phyloP scores from a whole-genome alignment of 768 basidiomycete genomes.

The Xerocomus spinulosus region DNA sequence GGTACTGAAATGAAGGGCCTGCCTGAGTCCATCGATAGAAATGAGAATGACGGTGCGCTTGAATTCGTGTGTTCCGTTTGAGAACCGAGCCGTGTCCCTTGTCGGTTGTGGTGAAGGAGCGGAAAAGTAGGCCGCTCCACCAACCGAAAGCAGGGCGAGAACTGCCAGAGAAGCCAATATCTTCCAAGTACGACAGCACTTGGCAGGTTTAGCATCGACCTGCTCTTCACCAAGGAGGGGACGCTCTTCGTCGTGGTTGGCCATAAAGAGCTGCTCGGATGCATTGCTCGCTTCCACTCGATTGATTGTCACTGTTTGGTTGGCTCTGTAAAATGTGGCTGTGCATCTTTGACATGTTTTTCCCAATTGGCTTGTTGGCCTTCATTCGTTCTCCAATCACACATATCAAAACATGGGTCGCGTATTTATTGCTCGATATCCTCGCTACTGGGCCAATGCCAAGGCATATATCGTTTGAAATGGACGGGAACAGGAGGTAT shows the following conservation, averaged over 20 bases:
- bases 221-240: slow-evolving; percentile 21
- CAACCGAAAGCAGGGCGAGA: slow-evolving; percentile 14
- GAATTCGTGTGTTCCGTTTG: slow-evolving; percentile 82
- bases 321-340: slow-evolving; percentile 20
- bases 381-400: slow-evolving; percentile 11
- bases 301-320: not conserved
- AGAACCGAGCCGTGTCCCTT: slow-evolving; percentile 36
- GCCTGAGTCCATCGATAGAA: slow-evolving; percentile 85
- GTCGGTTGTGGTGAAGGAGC: not conserved
- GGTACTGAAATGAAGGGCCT: slow-evolving; percentile 12
- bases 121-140: slow-evolving; percentile 10
- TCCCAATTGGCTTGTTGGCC: slow-evolving; percentile 4
- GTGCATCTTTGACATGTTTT: slow-evolving; percentile 4
- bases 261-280: not conserved
- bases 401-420: slow-evolving; percentile 21
- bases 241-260: slow-evolving; percentile 23
- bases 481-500: slow-evolving; percentile 96
- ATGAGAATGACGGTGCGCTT: slow-evolving; percentile 78
- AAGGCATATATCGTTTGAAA: slow-evolving; percentile 86
- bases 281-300: not conserved
- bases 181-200: slow-evolving; percentile 5
- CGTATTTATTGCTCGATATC: slow-evolving; percentile 52
- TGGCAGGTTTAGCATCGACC: not conserved
- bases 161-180: slow-evolving; percentile 8
- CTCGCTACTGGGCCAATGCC: slow-evolving; percentile 85